phyloP scores from a whole-genome alignment of 2,329 filamentous ascomycete species.

The Cladosporium velox region DNA sequence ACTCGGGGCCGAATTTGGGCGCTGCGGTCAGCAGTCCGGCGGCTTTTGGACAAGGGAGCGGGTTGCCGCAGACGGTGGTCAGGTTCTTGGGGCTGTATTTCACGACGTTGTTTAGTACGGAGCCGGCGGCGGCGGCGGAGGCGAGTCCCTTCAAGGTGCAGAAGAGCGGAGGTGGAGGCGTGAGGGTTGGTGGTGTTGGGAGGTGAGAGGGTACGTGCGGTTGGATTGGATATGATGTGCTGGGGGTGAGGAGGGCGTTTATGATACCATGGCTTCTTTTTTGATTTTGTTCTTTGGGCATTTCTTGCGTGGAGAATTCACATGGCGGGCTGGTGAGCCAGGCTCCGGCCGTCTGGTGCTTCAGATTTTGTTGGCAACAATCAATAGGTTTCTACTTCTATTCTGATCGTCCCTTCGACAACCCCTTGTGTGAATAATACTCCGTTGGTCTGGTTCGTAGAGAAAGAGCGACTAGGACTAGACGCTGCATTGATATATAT shows the following conservation, averaged over 20 bases:
- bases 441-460: background rate
- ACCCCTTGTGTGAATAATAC: background rate
- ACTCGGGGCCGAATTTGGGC: slow-evolving; percentile 27
- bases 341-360: background rate
- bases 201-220: background rate
- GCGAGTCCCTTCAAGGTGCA: slow-evolving; percentile 43
- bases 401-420: background rate
- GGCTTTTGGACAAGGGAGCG: slow-evolving; percentile 36
- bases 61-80: slow-evolving; percentile 43
- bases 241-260: background rate
- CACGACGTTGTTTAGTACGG: slow-evolving; percentile 48
- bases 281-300: background rate
- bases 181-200: slow-evolving; percentile 16
- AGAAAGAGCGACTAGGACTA: background rate
- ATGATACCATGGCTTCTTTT: slow-evolving; percentile 13
- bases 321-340: slow-evolving; percentile 7
- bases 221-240: background rate
- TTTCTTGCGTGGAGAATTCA: background rate
- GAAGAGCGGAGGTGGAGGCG: slow-evolving; percentile 7
- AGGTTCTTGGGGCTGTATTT: slow-evolving; percentile 51
- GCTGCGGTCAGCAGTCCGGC: slow-evolving; percentile 33
- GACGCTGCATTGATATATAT: background rate
- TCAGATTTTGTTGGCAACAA: background rate
- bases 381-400: background rate
- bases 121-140: slow-evolving; percentile 46